These are phyloP conservation scores for Lipomyces oligophaga DNA, from an alignment of 805 yeast species.

Conservation along the genomic window DNA sequence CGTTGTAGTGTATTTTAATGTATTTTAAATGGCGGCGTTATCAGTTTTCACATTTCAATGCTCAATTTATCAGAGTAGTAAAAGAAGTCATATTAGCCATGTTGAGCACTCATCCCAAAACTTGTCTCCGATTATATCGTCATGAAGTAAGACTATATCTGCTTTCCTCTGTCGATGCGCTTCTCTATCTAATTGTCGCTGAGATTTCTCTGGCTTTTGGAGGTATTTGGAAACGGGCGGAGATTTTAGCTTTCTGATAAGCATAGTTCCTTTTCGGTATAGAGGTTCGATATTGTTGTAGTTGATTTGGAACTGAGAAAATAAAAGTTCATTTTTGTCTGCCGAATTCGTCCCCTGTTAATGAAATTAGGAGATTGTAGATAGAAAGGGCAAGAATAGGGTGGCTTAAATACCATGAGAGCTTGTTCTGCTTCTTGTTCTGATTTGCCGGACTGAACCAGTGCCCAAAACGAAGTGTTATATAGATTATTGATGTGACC, in stretches of 20 bases:
- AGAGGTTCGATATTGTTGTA: constrained; percentile 89
- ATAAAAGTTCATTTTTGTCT: constrained; percentile 87
- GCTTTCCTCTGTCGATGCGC: constrained; percentile 51
- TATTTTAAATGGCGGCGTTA: too few species aligned
- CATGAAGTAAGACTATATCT: constrained; percentile 46
- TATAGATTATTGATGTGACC: constrained; percentile 86
- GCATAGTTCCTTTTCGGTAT: constrained; percentile 75
- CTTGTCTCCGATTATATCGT: constrained; percentile 58
- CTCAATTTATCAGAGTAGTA: too few species aligned
- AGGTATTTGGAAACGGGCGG: background rate
- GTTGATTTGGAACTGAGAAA: constrained; percentile 71
- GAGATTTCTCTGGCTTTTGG: constrained; percentile 23
- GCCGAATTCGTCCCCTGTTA: constrained; percentile 64
- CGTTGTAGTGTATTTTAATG: too few species aligned
- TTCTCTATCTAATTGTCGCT: constrained; percentile 50
- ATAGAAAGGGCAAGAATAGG: background rate
- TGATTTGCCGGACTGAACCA: constrained; percentile 64
- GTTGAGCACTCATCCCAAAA: constrained; percentile 49
- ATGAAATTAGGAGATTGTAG: background rate
- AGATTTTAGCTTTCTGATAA: constrained; percentile 46
- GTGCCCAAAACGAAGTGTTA: constrained; percentile 88
- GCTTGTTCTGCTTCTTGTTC: constrained; percentile 77
- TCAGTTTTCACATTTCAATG: background rate
- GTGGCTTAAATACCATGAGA: constrained; percentile 41
- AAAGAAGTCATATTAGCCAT: constrained; percentile 6